Evolutionary conservation across 2,329 filamentous ascomycete species (phyloP).

Genomic region (Purpureocillium lavendulum): DNA sequence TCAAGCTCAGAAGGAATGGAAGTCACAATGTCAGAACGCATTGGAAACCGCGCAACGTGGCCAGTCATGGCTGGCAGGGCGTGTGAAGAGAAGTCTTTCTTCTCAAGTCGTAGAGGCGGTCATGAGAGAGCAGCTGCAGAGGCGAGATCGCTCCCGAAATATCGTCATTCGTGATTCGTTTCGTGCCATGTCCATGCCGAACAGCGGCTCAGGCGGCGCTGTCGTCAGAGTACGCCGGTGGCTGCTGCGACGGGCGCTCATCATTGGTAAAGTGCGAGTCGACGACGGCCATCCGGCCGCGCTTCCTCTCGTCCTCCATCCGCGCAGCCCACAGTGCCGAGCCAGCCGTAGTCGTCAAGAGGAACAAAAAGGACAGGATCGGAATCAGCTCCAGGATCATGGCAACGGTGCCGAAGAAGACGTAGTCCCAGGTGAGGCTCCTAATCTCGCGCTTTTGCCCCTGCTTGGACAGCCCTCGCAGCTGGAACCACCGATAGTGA

Average conservation of each 20-base stretch:
- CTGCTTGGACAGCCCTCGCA: conserved; percentile 66
- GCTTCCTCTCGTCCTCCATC: conserved; percentile 53
- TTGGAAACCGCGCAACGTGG: no score
- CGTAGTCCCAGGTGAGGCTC: conserved; percentile 69
- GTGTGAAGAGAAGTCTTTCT: no score
- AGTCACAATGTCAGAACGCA: no score
- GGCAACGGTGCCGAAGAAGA: conserved; percentile 85
- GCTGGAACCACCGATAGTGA: conserved; percentile 83
- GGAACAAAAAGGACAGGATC: conserved; percentile 85
- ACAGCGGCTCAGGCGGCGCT: conserved; percentile 5
- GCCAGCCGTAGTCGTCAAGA: conserved; percentile 78
- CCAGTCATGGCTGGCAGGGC: no score
- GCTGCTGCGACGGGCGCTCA: conserved; percentile 11
- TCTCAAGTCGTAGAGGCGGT: no score
- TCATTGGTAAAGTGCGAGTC: conserved; percentile 7
- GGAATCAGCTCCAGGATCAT: conserved; percentile 83
- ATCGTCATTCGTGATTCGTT: no score
- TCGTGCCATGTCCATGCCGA: no score
- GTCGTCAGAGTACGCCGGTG: conserved; percentile 22
- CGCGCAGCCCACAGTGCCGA: conserved; percentile 79
- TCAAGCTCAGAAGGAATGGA: no score
- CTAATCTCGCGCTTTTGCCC: conserved; percentile 64
- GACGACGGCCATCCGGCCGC: conserved; percentile 4
- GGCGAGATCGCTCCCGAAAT: no score
- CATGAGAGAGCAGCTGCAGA: no score